Evolutionary conservation across 129 eudicot genomes (phyloP), one percentile per base, ranked within the genome.

Genomic region (Flaveria ramosissima): DNA sequence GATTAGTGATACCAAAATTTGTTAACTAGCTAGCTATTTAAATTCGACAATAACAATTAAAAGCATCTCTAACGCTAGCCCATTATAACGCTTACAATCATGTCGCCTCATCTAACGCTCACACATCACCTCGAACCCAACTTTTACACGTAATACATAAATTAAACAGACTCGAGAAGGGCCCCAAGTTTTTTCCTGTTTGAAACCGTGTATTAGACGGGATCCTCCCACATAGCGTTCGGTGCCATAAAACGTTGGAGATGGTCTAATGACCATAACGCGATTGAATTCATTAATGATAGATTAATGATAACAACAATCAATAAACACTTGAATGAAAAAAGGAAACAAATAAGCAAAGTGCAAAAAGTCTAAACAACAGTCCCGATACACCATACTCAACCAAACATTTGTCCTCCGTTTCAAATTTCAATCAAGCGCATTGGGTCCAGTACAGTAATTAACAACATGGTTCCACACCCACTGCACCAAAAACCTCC

Each of bases 391-490:
- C 15, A 68, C 72, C 39, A 75, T 9, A 2, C 60, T 16, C 41
- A 0, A 7, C 41, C 41, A 5, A 32, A 32, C 39, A 32, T 32
- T 16, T 12, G 39, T 16, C 47, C 63, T 13, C 77, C 15, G 6
- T 32, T 64, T 87, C 87, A 87, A 81, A 89, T 32, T 64, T 87
- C 87, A 87, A 83, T 92, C 97, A 85, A 92, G 92, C 0, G 97
- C 97, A 82, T 92, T 92, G 15, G 97, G 97, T 21, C 97, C 97
- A 63, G 89, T 84, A 83, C 97, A 92, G 87, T 92, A 92, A 92
- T 72, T 87, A 27, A 92, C 59, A 26, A 85, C 62, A 82, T 84
- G 86, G 81, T 89, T 92, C 97, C 97, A 92, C 2, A 92, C 86
- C 97, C 97, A 92, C 83, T 92, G 97, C 30, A 92, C 92, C 84